phyloP scores from a whole-genome alignment of 2,329 filamentous ascomycete species.

The Alternaria brassicicola region DNA sequence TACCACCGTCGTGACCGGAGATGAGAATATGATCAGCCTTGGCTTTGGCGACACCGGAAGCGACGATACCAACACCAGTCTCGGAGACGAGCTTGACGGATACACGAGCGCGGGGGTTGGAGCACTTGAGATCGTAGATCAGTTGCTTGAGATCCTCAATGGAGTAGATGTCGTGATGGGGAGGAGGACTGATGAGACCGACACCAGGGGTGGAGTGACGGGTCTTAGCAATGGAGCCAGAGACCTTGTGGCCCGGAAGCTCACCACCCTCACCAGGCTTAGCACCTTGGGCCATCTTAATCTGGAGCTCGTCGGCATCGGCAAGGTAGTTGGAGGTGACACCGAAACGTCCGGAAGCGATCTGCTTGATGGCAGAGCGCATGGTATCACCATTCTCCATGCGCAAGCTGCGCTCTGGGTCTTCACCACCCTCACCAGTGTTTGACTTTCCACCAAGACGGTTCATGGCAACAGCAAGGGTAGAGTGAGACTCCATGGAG shows the following conservation, averaged over 20 bases:
- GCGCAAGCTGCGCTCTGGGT: conserved; percentile 84
- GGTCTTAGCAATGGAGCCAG: conserved; percentile 89
- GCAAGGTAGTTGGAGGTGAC: conserved; percentile 94
- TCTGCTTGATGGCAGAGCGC: conserved; percentile 97
- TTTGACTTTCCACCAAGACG: conserved; percentile 95
- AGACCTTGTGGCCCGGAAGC: conserved; percentile 95
- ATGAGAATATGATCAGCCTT: conserved; percentile 97
- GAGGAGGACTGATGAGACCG: conserved; percentile 92
- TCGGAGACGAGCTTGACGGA: conserved; percentile 98
- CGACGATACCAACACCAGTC: conserved; percentile 95
- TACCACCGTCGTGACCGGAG: conserved; percentile 95
- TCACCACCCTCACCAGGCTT: conserved; percentile 98
- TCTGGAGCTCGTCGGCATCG: conserved; percentile 94
- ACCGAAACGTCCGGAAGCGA: conserved; percentile 93
- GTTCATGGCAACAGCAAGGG: conserved; percentile 95
- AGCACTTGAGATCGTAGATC: conserved; percentile 97
- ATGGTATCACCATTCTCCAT: conserved; percentile 94
- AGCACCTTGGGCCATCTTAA: conserved; percentile 99
- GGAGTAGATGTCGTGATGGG: conserved; percentile 98
- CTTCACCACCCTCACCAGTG: conserved; percentile 96
- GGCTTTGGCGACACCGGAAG: conserved; percentile 95
- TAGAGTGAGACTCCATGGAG: conserved; percentile 98
- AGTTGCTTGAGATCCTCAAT: conserved; percentile 98
- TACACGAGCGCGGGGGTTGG: conserved; percentile 87
- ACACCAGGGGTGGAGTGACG: conserved; percentile 96